phyloP scores from a whole-genome alignment of 257 asterid species.

The Echium plantagineum region DNA sequence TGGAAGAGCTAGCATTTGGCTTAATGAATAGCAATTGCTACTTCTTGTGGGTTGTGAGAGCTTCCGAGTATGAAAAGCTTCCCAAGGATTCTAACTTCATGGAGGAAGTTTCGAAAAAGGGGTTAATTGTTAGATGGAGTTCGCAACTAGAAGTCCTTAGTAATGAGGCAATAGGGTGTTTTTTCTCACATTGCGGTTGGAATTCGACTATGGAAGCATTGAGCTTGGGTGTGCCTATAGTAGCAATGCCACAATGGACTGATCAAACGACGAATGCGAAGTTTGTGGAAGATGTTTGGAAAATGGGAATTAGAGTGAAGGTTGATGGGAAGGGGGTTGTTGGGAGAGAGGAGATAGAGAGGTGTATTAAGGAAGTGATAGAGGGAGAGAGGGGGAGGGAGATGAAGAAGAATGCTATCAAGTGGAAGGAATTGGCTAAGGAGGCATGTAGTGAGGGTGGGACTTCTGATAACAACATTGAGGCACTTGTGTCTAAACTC shows the following conservation, averaged over 20 bases:
- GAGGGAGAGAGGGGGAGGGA: slow-evolving; percentile 41
- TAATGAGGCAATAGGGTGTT: slow-evolving; percentile 47
- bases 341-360: slow-evolving; percentile 44
- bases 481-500: slow-evolving; percentile 25
- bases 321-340: slow-evolving; percentile 32
- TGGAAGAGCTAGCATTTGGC: slow-evolving; percentile 51
- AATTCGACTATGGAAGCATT: slow-evolving; percentile 61
- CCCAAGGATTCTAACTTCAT: slow-evolving; percentile 19
- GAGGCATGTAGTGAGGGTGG: slow-evolving; percentile 58
- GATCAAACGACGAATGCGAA: slow-evolving; percentile 69
- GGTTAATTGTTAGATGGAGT: slow-evolving; percentile 48
- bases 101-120: slow-evolving; percentile 13
- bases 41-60: slow-evolving; percentile 55
- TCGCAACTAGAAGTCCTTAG: slow-evolving; percentile 49
- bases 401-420: slow-evolving; percentile 43
- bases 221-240: slow-evolving; percentile 69
- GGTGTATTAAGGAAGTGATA: slow-evolving; percentile 46
- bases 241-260: slow-evolving; percentile 75
- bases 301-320: slow-evolving; percentile 41
- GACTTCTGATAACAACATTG: slow-evolving; percentile 38
- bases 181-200: slow-evolving; percentile 76
- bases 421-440: slow-evolving; percentile 46
- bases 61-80: slow-evolving; percentile 25
- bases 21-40: slow-evolving; percentile 23
- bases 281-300: slow-evolving; percentile 57